Base-by-base conservation (phyloP, 805 yeast genomes). In the Peterozyma xylosa region DNA sequence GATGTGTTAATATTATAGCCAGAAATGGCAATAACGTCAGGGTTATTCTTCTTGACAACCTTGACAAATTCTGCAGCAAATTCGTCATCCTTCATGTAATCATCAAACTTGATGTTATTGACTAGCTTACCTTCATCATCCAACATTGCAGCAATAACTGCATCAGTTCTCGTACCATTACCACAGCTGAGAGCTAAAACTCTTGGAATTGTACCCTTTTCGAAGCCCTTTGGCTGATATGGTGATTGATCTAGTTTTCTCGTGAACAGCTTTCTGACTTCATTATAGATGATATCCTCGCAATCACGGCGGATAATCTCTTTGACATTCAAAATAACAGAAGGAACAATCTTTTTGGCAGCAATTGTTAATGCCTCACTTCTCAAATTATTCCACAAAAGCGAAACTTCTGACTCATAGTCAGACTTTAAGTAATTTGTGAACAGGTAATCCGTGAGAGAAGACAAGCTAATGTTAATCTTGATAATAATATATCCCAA, bases 161-260 rank as follows among this genome's bases (percentile, higher is more conserved):
- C 96, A 60, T 93, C 95, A 46, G 78, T 78, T 37, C 79, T 76
- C 49, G 79, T 82, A 56, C 96, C 97, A 62, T 82, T 82, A 53
- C 99, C 99, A 53, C 85, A 80, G 0, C 95, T 76, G 30, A 93
- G 55, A 0, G 96, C 80, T 50, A 93, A 67, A 0, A 88, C 91
- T 49, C 85, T 80, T 16, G 99, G 96, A 42, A 80, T 72, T 4
- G 95, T 85, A 38, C 97, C 96, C 46, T 76, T 72, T 37, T 78
- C 86, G 51, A 73, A 82, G 5, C 86, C 83, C 38, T 76, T 73
- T 5, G 98, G 96, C 52, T 85, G 80, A 62, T 69, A 90, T 30
- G 99, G 97, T 2, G 98, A 96, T 67, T 90, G 98, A 59, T 91
- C 93, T 33, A 93, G 71, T 54, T 81, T 83, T 17, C 75, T 71